Conservation (phyloP, 1,284 basidiomycete species). For the Marasmius oreades region DNA sequence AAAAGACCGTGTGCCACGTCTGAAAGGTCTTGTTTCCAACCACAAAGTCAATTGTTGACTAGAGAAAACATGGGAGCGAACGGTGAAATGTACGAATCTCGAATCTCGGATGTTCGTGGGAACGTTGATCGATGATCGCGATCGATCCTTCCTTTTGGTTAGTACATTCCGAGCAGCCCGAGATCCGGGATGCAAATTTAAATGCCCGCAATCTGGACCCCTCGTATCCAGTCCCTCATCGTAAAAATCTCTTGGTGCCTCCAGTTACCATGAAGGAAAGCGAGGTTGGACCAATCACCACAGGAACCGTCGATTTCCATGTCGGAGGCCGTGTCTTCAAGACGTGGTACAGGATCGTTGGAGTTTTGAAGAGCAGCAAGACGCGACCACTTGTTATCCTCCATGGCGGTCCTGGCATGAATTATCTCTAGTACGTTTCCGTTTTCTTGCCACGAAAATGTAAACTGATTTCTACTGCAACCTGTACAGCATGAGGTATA, state of each 20-base stretch:
- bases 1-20: slow-evolving; percentile 37
- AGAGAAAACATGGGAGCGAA: too few species aligned
- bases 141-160: too few species aligned
- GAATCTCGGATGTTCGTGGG: too few species aligned
- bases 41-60: slow-evolving; percentile 10
- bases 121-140: too few species aligned
- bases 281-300: not conserved
- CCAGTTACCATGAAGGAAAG: too few species aligned
- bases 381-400: slow-evolving; percentile 1
- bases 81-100: too few species aligned
- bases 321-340: slow-evolving; percentile 2
- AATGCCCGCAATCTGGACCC: too few species aligned
- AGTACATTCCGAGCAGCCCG: too few species aligned
- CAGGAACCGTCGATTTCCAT: slow-evolving; percentile 3
- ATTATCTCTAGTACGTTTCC: slow-evolving; percentile 2
- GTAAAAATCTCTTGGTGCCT: too few species aligned
- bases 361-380: slow-evolving; percentile 9
- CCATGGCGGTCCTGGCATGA: slow-evolving; percentile 8
- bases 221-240: too few species aligned
- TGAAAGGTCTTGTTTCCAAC: slow-evolving; percentile 30
- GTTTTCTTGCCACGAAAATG: not conserved
- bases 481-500: too few species aligned
- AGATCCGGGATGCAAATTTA: too few species aligned
- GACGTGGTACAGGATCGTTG: slow-evolving; percentile 14
- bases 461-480: not conserved